A percentile compares a stretch with the other conserved stretches of the same genome.
Evolutionary conservation across 2,329 filamentous ascomycete genomes (phyloP).

Genomic region (Verticillium longisporum): DNA sequence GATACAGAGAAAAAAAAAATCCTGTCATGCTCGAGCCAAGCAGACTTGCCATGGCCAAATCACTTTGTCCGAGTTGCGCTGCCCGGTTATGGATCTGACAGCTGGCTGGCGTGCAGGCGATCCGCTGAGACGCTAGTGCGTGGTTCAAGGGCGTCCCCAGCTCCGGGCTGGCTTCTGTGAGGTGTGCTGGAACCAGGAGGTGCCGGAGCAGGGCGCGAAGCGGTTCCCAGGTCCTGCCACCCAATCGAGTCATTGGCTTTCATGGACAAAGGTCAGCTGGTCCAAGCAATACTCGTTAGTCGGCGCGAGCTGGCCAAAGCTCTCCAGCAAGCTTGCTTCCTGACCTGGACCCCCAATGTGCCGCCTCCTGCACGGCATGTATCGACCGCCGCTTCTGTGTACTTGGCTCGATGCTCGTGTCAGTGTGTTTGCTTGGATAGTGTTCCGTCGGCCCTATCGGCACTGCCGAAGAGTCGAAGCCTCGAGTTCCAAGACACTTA

Average conservation of each 20-base stretch:
- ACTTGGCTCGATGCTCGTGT: not conserved
- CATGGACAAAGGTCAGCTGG: constrained; percentile 1
- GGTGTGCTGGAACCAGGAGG: not conserved
- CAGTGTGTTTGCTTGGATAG: not conserved
- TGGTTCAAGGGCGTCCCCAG: not conserved
- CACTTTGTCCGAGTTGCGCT: not conserved
- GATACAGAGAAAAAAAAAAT: not conserved
- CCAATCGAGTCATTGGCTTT: constrained; percentile 2
- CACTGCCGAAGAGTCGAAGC: not conserved
- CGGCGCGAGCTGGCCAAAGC: not conserved
- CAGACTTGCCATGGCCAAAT: not conserved
- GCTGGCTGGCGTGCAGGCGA: not conserved
- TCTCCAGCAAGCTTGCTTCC: not conserved
- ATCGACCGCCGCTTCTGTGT: not conserved
- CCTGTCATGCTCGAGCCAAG: not conserved
- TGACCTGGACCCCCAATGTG: not conserved
- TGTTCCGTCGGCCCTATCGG: not conserved
- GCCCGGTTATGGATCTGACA: not conserved
- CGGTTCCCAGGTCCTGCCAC: constrained; percentile 1
- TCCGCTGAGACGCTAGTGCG: not conserved
- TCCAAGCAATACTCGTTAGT: not conserved
- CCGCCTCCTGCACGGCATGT: not conserved
- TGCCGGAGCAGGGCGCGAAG: not conserved
- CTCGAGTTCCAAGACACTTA: not conserved
- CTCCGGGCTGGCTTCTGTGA: not conserved